These are phyloP conservation scores for Ascoidea asiatica DNA, from an alignment of 805 yeast species.

Conservation along the genomic window DNA sequence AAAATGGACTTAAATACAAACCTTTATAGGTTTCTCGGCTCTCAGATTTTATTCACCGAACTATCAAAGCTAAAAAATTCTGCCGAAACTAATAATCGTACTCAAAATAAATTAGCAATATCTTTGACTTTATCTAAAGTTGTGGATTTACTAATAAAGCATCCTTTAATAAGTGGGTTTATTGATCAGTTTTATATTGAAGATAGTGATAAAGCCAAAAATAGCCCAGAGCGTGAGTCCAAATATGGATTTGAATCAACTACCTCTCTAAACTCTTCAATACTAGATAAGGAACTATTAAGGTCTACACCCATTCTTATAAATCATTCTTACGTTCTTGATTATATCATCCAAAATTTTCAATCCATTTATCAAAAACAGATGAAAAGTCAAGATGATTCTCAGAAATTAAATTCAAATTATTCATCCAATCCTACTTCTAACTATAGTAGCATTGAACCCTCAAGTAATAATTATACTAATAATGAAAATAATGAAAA, in stretches of 20 bases:
- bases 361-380: neutral
- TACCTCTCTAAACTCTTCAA: neutral
- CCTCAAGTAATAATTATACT: too few species aligned
- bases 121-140: neutral
- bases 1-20: neutral
- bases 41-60: neutral
- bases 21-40: neutral
- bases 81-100: neutral
- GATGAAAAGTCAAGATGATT: neutral
- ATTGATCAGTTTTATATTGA: neutral
- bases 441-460: too few species aligned
- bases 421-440: neutral
- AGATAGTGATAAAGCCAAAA: neutral
- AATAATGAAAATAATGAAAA: too few species aligned
- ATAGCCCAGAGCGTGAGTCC: too few species aligned
- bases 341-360: neutral
- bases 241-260: neutral
- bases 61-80: neutral
- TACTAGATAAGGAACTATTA: neutral
- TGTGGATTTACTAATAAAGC: neutral
- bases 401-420: neutral
- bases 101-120: neutral
- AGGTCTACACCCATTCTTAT: neutral
- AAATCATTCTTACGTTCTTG: neutral
- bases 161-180: neutral